A percentile compares a stretch with the other conserved stretches of the same genome.
Evolutionary conservation across 2,329 filamentous ascomycete species (phyloP).

Genomic region (Penicillium paneum): DNA sequence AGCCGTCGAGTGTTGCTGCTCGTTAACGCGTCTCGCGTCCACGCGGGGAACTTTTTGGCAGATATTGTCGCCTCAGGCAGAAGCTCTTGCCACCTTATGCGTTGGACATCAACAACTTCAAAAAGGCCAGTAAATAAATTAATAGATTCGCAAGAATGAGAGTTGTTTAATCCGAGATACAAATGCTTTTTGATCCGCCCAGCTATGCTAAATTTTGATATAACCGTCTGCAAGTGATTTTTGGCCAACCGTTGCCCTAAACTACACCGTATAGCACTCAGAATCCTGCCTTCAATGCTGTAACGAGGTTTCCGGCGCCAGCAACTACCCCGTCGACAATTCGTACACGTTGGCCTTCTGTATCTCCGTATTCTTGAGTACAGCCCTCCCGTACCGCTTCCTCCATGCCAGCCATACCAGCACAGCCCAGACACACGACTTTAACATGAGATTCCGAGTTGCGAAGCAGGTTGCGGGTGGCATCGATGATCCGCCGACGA

Average conservation of each 20-base stretch:
- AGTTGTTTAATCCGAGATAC: not conserved
- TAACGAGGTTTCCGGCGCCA: conserved; percentile 36
- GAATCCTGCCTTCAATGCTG: conserved; percentile 38
- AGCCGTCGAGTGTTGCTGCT: conserved; percentile 26
- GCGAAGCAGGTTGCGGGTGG: conserved; percentile 63
- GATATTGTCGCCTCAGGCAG: conserved; percentile 27
- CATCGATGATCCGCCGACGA: conserved; percentile 62
- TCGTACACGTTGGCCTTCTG: conserved; percentile 57
- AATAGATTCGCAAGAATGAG: not conserved
- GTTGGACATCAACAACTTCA: conserved; percentile 10
- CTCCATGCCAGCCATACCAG: conserved; percentile 85
- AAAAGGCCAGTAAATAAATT: not conserved
- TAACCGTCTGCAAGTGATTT: not conserved
- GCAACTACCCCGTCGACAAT: conserved; percentile 68
- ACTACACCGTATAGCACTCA: conserved; percentile 15
- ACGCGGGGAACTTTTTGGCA: conserved; percentile 32
- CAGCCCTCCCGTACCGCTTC: conserved; percentile 69
- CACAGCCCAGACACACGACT: conserved; percentile 81
- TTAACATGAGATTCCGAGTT: conserved; percentile 51
- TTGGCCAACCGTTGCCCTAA: not conserved
- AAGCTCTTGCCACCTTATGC: conserved; percentile 1
- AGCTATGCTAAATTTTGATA: not conserved
- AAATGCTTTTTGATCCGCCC: not conserved
- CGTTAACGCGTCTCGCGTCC: conserved; percentile 36
- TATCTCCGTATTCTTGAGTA: conserved; percentile 60